Evolutionary conservation across 768 basidiomycete genomes (phyloP).

Genomic region (Lactarius sanguifluus): DNA sequence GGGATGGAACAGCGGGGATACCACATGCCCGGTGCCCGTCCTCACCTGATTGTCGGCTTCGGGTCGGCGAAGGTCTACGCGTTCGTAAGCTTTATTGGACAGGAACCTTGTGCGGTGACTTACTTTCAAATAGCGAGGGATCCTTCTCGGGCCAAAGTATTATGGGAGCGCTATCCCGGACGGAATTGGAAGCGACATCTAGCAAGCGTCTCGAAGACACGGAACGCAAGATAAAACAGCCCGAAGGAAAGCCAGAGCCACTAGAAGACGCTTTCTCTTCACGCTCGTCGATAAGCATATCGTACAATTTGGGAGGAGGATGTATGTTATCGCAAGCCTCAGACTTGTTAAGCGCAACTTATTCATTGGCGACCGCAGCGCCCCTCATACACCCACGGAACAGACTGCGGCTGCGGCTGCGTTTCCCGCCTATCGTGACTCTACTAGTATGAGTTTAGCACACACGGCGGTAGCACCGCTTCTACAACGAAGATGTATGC

Average conservation of each 20-base stretch:
- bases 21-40: background rate
- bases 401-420: background rate
- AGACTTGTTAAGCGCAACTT: background rate
- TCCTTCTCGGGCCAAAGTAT: conserved; percentile 74
- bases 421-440: background rate
- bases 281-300: conserved; percentile 7
- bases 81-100: background rate
- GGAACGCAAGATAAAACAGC: conserved; percentile 64
- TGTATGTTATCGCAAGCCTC: background rate
- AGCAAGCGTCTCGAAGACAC: conserved; percentile 53
- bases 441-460: background rate
- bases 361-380: background rate
- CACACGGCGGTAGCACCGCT: background rate
- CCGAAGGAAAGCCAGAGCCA: conserved; percentile 39
- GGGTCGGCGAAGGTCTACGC: conserved; percentile 62
- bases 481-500: background rate
- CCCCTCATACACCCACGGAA: background rate
- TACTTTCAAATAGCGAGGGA: conserved; percentile 74
- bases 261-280: conserved; percentile 11
- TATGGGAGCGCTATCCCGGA: conserved; percentile 62
- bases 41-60: conserved; percentile 72
- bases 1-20: background rate
- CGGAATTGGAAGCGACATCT: conserved; percentile 53
- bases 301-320: background rate
- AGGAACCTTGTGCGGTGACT: conserved; percentile 18